Evolutionary conservation across 106 monocot genomes (phyloP), one percentile per base, ranked within the genome.

Genomic region (Narthecium ossifragum): DNA sequence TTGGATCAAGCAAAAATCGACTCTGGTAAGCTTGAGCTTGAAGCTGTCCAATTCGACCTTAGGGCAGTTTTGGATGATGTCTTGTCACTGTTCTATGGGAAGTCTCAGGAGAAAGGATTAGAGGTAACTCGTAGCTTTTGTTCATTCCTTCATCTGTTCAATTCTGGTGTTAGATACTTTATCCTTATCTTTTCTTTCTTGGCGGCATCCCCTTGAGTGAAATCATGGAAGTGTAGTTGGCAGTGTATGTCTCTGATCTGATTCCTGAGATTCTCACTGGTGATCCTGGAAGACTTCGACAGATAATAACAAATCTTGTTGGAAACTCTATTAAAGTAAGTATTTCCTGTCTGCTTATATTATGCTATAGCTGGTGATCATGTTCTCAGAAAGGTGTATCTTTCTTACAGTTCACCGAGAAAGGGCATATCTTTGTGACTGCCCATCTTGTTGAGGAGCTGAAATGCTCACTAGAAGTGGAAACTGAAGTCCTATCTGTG

Each of bases 1-100:
- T 84, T 99, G 15, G 98, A 99, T 77, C 98, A 91, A 43, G 84
- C 98, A 63, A 99, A 99, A 69, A 88, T 99, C 53, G 98, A 99
- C 46, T 91, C 91, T 51, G 98, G 98, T 51, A 99, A 99, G 67
- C 98, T 99, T 51, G 98, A 99, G 58, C 91, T 99, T 63, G 98
- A 99, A 59, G 81, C 82, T 46, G 98, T 82, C 28, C 79, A 55
- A n/a, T 99, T 99, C 57, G 84, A 99, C 17, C 63, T 99, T 57
- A 67, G 88, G 24, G 66, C 81, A 37, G 57, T 99, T 74, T 75
- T 91, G 53, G 98, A 99, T 68, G 91, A 99, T 64, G 72, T 86
- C 13, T 69, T 99, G 34, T 99, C 98, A 27, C 91, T 99, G 32
- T 87, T 99, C 63, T 82, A 68, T 59, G 98, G 81, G 9, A 99